Conservation (phyloP, 371 early-diverging fungal species). For the Apophysomyces variabilis region DNA sequence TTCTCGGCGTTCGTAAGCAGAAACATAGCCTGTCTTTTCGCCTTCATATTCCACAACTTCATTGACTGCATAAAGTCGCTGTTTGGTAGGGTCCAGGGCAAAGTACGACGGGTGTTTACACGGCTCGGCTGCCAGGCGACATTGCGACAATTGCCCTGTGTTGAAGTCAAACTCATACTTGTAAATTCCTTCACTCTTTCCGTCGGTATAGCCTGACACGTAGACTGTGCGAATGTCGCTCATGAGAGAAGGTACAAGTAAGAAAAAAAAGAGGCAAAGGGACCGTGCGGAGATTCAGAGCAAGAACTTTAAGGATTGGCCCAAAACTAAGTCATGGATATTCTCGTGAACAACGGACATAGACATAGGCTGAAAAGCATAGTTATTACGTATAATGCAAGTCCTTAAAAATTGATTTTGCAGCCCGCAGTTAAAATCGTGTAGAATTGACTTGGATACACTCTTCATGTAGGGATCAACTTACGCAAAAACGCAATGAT, state of each 20-base stretch:
- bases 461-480: no score
- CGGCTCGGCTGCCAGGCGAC: conserved; percentile 29
- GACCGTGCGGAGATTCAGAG: no score
- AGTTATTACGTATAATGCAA: no score
- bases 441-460: no score
- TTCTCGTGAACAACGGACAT: no score
- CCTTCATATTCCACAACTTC: conserved; percentile 34
- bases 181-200: conserved; percentile 43
- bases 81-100: conserved; percentile 19
- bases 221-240: conserved; percentile 24
- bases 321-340: no score
- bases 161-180: conserved; percentile 34
- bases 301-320: no score
- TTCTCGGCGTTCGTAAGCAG: conserved; percentile 31
- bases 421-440: no score
- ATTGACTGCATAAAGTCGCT: conserved; percentile 36
- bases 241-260: neutral
- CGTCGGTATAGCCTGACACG: conserved; percentile 48
- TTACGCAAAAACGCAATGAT: no score
- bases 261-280: no score
- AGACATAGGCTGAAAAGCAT: no score
- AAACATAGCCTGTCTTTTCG: conserved; percentile 32
- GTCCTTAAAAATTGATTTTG: no score
- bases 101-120: conserved; percentile 40
- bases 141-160: conserved; percentile 27